Evolutionary conservation across 2,329 filamentous ascomycete genomes (phyloP).

Genomic region (Trichoderma atrobrunneum): DNA sequence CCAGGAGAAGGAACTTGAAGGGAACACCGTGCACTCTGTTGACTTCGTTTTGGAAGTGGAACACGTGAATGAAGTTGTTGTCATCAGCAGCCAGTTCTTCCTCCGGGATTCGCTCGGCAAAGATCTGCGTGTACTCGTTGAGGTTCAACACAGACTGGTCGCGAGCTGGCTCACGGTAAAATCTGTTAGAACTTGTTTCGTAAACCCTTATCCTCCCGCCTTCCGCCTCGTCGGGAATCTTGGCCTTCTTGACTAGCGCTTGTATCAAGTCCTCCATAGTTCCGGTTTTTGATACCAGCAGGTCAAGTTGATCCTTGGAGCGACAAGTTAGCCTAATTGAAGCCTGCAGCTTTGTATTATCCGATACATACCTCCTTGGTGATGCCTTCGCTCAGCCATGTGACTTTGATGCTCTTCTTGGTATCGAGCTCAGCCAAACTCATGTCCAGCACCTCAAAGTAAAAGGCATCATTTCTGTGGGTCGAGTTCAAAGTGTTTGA

Average conservation of each 20-base stretch:
- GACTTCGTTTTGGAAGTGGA: conserved; percentile 90
- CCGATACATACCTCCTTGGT: conserved; percentile 70
- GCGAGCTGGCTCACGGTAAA: conserved; percentile 71
- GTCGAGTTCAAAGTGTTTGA: conserved; percentile 63
- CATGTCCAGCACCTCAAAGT: conserved; percentile 92
- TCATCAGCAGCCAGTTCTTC: conserved; percentile 62
- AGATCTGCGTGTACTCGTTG: conserved; percentile 80
- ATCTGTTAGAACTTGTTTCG: conserved; percentile 78
- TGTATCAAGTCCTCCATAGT: conserved; percentile 74
- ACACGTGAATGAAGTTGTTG: conserved; percentile 68
- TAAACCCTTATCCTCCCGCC: conserved; percentile 73
- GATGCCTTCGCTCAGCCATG: conserved; percentile 84
- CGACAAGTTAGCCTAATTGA: background rate
- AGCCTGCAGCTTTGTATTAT: background rate
- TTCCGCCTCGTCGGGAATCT: conserved; percentile 69
- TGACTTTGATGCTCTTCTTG: conserved; percentile 82
- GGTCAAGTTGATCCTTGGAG: conserved; percentile 67
- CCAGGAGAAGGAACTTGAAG: conserved; percentile 83
- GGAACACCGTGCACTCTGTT: conserved; percentile 82
- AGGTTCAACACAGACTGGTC: conserved; percentile 75
- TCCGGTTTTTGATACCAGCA: conserved; percentile 85
- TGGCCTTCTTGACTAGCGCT: conserved; percentile 74
- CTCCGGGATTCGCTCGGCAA: conserved; percentile 76
- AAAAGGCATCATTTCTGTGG: conserved; percentile 75
- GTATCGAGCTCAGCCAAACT: conserved; percentile 90